A percentile compares a stretch with the other conserved stretches of the same genome.
These are phyloP conservation scores for Colletotrichum sp. DNA, from an alignment of 2,329 filamentous ascomycete genomes.

Conservation along the genomic window DNA sequence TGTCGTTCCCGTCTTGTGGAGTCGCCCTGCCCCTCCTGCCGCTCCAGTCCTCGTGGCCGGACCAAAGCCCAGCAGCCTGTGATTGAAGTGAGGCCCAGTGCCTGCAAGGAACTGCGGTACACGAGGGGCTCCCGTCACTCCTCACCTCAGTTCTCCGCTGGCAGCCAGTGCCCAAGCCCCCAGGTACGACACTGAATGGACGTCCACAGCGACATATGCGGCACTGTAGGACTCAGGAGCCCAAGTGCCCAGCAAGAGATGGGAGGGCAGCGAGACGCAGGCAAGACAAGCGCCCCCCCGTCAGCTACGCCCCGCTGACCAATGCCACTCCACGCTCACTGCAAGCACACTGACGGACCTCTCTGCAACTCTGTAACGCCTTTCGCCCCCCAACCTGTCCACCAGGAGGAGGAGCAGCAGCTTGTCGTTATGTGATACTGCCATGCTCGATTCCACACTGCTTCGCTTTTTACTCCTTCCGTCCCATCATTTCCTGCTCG, in stretches of 20 bases:
- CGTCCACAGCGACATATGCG: background rate
- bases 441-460: background rate
- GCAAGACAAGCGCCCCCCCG: background rate
- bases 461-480: slow-evolving; percentile 10
- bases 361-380: slow-evolving; percentile 22
- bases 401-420: background rate
- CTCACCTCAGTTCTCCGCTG: background rate
- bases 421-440: slow-evolving; percentile 14
- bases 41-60: background rate
- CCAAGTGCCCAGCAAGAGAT: background rate
- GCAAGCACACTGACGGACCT: slow-evolving; percentile 18
- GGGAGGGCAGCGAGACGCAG: background rate
- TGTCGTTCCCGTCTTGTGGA: background rate
- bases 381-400: slow-evolving; percentile 7
- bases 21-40: background rate
- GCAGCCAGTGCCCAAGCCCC: background rate
- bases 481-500: slow-evolving; percentile 11
- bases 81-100: background rate
- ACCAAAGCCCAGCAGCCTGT: background rate
- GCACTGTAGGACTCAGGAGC: background rate
- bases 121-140: background rate
- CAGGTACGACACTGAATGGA: background rate
- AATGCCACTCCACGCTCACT: slow-evolving; percentile 21
- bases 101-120: background rate
- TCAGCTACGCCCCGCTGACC: slow-evolving; percentile 13